Evolutionary conservation across 2,329 filamentous ascomycete genomes (phyloP).

Genomic region (Leptographium flavum): DNA sequence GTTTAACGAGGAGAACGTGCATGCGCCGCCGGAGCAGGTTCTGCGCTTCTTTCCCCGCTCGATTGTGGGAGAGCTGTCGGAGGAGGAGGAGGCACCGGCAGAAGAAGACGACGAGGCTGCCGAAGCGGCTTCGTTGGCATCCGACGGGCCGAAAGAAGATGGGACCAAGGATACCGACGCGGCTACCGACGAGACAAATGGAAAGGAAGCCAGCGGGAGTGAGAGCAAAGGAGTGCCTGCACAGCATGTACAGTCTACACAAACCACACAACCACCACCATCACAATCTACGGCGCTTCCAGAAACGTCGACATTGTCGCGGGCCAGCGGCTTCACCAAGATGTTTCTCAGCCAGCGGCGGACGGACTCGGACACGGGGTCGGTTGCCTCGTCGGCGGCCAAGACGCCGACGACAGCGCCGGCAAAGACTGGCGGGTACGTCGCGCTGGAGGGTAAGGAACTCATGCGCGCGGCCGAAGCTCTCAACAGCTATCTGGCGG

Average conservation of each 20-base stretch:
- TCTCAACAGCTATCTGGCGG: constrained; percentile 75
- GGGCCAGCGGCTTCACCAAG: constrained; percentile 33
- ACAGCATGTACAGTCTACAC: not conserved
- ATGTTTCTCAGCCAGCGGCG: constrained; percentile 36
- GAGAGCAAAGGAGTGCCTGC: not conserved
- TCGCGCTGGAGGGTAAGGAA: constrained; percentile 59
- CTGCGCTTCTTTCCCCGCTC: constrained; percentile 69
- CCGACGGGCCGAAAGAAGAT: not conserved
- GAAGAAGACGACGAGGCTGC: constrained; percentile 18
- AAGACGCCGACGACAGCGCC: constrained; percentile 8
- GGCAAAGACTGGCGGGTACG: not conserved
- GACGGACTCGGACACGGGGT: constrained; percentile 37
- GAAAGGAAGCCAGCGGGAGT: not conserved
- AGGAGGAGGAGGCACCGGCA: constrained; percentile 23
- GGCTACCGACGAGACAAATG: constrained; percentile 8
- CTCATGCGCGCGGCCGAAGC: constrained; percentile 69
- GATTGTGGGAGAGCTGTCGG: constrained; percentile 71
- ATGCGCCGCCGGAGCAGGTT: constrained; percentile 79
- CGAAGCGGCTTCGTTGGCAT: constrained; percentile 13
- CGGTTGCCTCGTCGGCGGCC: constrained; percentile 38
- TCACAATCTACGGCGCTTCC: too few species aligned
- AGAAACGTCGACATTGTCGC: not conserved
- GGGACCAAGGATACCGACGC: not conserved
- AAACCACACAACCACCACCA: not conserved
- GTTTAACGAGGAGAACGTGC: constrained; percentile 70